phyloP scores from a whole-genome alignment of 371 early-diverging fungal genomes.

The Parasitella parasitica region DNA sequence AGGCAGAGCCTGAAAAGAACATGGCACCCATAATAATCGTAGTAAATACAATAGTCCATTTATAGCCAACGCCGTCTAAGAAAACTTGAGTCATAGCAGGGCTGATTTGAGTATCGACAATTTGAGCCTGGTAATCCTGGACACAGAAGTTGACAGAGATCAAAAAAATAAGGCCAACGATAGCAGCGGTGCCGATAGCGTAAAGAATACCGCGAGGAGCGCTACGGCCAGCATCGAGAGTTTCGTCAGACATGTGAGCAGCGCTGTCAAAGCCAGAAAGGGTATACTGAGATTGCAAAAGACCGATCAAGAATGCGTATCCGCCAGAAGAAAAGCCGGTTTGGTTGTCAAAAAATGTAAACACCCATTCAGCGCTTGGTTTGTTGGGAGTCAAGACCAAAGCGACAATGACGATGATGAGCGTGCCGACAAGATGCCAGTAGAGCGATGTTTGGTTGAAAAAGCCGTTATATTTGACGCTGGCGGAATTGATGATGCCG shows the following conservation, averaged over 20 bases:
- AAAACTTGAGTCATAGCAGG: conserved; percentile 51
- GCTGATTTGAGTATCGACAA: conserved; percentile 41
- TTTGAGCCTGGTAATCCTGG: conserved; percentile 42
- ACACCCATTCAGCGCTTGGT: conserved; percentile 43
- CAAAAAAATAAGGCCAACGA: conserved; percentile 49
- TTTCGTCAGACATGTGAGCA: conserved; percentile 76
- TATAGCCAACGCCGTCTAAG: conserved; percentile 52
- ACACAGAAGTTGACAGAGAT: conserved; percentile 47
- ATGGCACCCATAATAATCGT: conserved; percentile 56
- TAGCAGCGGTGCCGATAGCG: conserved; percentile 47
- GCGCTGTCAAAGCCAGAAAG: conserved; percentile 68
- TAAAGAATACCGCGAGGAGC: conserved; percentile 63
- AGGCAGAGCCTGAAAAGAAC: conserved; percentile 59
- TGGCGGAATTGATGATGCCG: conserved; percentile 58
- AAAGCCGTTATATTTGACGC: conserved; percentile 48
- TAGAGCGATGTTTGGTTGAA: conserved; percentile 58
- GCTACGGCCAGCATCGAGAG: conserved; percentile 57
- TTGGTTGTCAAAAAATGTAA: conserved; percentile 40
- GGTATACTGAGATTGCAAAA: conserved; percentile 51
- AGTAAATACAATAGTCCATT: conserved; percentile 52
- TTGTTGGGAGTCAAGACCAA: conserved; percentile 52
- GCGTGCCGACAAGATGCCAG: conserved; percentile 58
- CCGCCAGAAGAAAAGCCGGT: conserved; percentile 35
- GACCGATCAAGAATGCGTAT: conserved; percentile 39
- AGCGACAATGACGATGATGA: conserved; percentile 56